These are phyloP conservation scores for Agapanthus africanus DNA, from an alignment of 106 monocot genomes.

Conservation along the genomic window DNA sequence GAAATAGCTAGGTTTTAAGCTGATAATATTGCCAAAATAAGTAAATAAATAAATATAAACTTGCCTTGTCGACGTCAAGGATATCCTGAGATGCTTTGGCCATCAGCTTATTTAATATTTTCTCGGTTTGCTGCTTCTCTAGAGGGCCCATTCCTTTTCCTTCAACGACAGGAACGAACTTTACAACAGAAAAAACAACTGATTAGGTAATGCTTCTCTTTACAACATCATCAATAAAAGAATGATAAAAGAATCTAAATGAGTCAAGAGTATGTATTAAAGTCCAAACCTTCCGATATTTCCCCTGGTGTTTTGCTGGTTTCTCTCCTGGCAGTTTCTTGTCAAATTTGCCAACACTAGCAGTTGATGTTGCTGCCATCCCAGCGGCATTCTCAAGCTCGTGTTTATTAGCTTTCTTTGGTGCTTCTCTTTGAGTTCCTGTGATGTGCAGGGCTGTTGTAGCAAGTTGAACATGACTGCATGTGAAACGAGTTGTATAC, in stretches of 20 bases:
- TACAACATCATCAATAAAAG: background rate
- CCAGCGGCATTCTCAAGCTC: conserved; percentile 81
- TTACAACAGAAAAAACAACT: background rate
- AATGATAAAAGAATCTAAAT: background rate
- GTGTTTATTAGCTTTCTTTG: conserved; percentile 72
- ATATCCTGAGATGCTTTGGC: conserved; percentile 60
- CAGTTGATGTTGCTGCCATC: conserved; percentile 79
- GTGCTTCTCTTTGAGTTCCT: conserved; percentile 46
- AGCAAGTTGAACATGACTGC: conserved; percentile 92
- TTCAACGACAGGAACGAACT: conserved; percentile 92
- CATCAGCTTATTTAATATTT: conserved; percentile 71
- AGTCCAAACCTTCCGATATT: conserved; percentile 66
- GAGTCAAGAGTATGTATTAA: background rate
- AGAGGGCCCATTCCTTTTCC: conserved; percentile 78
- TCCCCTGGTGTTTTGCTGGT: conserved; percentile 78
- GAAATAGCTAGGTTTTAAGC: too few species aligned
- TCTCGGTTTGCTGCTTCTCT: conserved; percentile 86
- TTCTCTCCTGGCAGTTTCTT: conserved; percentile 91
- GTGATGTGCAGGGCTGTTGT: conserved; percentile 80
- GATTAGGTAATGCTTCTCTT: background rate
- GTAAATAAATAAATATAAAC: too few species aligned
- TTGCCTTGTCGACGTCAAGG: conserved; percentile 89
- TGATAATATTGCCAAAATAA: too few species aligned
- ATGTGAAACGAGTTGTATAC: background rate
- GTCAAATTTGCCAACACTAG: conserved; percentile 91